A percentile compares a stretch with the other conserved stretches of the same genome.
Conservation (phyloP, 2,329 filamentous ascomycete genomes). For the Coniochaeta sp. region DNA sequence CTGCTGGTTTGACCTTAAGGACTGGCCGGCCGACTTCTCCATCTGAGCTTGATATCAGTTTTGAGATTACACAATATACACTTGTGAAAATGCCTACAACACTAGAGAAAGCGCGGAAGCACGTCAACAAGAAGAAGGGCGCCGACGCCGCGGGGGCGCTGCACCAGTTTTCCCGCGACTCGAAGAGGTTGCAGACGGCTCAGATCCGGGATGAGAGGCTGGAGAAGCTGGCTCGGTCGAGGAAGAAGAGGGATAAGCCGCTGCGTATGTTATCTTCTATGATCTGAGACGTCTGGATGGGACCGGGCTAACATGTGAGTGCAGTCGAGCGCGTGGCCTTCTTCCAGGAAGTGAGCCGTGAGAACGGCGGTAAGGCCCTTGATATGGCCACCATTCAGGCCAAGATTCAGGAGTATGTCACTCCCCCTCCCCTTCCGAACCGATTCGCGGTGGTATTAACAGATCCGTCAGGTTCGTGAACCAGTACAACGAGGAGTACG, state of each 20-base stretch:
- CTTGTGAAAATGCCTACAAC: slow-evolving; percentile 59
- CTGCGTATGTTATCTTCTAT: slow-evolving; percentile 47
- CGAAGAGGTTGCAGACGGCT: slow-evolving; percentile 72
- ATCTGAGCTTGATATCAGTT: background rate
- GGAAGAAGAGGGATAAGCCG: slow-evolving; percentile 67
- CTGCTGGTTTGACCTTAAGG: background rate
- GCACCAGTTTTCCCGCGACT: slow-evolving; percentile 85
- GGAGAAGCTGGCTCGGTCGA: slow-evolving; percentile 60
- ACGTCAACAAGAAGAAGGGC: slow-evolving; percentile 81
- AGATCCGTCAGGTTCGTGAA: slow-evolving; percentile 49
- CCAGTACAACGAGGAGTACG: slow-evolving; percentile 66
- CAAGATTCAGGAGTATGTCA: slow-evolving; percentile 52
- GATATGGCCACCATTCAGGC: slow-evolving; percentile 50
- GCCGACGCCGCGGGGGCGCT: slow-evolving; percentile 61
- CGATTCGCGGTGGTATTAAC: background rate
- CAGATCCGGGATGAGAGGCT: slow-evolving; percentile 77
- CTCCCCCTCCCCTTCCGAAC: background rate
- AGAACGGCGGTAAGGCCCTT: slow-evolving; percentile 43
- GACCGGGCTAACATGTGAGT: slow-evolving; percentile 3
- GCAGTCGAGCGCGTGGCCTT: slow-evolving; percentile 61
- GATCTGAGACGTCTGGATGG: background rate
- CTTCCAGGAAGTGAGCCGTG: slow-evolving; percentile 60
- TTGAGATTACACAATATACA: background rate
- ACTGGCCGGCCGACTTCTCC: background rate
- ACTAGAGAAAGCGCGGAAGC: slow-evolving; percentile 78